phyloP scores from a whole-genome alignment of 495 filamentous ascomycete genomes.

The Annulohypoxylon maeteangense region DNA sequence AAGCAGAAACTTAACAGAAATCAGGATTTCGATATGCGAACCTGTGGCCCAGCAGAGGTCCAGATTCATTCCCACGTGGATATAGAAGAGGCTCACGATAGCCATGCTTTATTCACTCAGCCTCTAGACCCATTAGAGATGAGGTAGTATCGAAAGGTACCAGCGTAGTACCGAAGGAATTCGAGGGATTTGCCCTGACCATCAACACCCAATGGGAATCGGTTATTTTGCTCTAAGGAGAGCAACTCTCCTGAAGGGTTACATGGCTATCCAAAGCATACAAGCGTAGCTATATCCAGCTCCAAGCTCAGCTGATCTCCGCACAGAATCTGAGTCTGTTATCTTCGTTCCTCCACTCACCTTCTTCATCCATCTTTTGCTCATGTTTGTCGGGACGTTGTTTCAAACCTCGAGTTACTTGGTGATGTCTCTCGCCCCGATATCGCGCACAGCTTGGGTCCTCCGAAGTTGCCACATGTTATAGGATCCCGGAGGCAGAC shows the following conservation, averaged over 20 bases:
- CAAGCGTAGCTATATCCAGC: not conserved
- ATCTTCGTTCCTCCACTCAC: not conserved
- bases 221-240: not conserved
- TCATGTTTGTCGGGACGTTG: not conserved
- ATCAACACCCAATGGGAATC: not conserved
- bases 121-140: not conserved
- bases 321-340: not conserved
- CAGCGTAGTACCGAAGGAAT: not conserved
- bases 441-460: not conserved
- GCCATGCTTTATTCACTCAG: not conserved
- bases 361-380: not conserved
- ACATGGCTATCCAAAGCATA: not conserved
- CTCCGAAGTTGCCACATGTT: not conserved
- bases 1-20: not conserved
- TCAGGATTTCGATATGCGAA: not conserved
- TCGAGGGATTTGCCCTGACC: not conserved
- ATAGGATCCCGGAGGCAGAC: not conserved
- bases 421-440: constrained; percentile 10
- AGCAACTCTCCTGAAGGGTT: not conserved
- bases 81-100: not conserved
- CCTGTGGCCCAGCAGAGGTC: not conserved
- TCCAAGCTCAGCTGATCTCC: not conserved
- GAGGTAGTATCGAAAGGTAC: not conserved
- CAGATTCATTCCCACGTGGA: not conserved
- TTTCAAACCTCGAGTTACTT: not conserved